Conservation (phyloP, 1,284 basidiomycete species). For the Ceratobasidium sp. region DNA sequence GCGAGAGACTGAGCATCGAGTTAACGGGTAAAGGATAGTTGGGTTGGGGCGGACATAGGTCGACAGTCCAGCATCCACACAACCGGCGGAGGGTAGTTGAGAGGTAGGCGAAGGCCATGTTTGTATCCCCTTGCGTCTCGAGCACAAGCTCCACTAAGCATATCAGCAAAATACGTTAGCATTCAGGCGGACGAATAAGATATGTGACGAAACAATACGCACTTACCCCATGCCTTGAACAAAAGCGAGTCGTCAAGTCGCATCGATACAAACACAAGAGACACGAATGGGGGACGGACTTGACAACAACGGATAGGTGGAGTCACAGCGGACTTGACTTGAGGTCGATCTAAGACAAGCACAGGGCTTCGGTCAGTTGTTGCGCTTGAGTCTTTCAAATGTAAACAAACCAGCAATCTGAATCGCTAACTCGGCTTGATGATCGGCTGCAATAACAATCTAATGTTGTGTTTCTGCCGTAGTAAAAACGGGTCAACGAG, state of each 20-base stretch:
- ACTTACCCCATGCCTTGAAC: conserved; percentile 89
- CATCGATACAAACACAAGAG: conserved; percentile 87
- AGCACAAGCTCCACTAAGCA: too few relatives aligned
- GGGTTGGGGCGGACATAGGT: too few relatives aligned
- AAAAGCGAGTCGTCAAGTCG: conserved; percentile 92
- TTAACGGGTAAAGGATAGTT: too few relatives aligned
- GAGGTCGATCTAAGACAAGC: conserved; percentile 7
- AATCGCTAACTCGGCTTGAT: conserved; percentile 18
- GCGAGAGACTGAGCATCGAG: too few relatives aligned
- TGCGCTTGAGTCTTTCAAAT: not conserved
- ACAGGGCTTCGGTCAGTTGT: not conserved
- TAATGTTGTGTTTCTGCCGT: conserved; percentile 18
- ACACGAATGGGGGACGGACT: conserved; percentile 89
- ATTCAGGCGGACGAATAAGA: not conserved
- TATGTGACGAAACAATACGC: conserved; percentile 35
- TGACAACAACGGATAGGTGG: conserved; percentile 66
- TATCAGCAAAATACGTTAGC: not conserved
- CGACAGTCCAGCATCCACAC: too few relatives aligned
- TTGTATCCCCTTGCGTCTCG: too few relatives aligned
- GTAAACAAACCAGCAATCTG: conserved; percentile 34
- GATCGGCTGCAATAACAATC: conserved; percentile 13
- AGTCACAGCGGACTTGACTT: conserved; percentile 9
- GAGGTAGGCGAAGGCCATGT: too few relatives aligned
- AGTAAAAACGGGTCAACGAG: not conserved
- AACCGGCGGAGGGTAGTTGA: too few relatives aligned